Conservation (phyloP, 306 rosid species). For the Coriaria nepalensis region DNA sequence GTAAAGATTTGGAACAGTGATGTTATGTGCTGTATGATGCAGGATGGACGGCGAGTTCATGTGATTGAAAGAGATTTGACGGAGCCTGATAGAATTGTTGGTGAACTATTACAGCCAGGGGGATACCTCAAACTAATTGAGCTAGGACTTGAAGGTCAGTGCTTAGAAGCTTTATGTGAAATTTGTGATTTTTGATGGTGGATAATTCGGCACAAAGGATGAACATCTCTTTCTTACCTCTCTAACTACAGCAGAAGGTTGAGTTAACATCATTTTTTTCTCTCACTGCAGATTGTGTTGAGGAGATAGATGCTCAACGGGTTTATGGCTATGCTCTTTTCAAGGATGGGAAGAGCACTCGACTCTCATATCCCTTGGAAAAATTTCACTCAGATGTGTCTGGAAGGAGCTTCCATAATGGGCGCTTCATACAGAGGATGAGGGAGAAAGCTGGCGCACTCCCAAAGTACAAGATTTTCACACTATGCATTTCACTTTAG, state of each 20-base stretch:
- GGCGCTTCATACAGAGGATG: conserved; percentile 59
- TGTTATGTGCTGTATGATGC: conserved; percentile 6
- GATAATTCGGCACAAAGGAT: no score
- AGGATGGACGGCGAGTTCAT: conserved; percentile 86
- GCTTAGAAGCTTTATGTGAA: background rate
- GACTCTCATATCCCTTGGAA: conserved; percentile 46
- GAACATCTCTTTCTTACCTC: no score
- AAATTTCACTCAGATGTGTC: conserved; percentile 38
- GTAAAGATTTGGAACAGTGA: no score
- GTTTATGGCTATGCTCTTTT: conserved; percentile 54
- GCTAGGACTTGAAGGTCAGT: conserved; percentile 72
- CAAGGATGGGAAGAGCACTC: conserved; percentile 39
- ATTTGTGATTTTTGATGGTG: no score
- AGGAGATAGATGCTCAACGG: conserved; percentile 52
- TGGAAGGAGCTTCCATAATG: conserved; percentile 67
- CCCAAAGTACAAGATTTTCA: conserved; percentile 25
- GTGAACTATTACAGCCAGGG: conserved; percentile 86
- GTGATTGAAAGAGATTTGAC: conserved; percentile 79
- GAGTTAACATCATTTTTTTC: background rate
- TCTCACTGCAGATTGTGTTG: conserved; percentile 50
- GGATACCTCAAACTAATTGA: conserved; percentile 88
- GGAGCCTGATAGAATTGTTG: conserved; percentile 89
- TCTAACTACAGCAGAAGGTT: conserved; percentile 1
- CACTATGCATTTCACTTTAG: no score
- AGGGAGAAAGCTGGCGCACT: conserved; percentile 45